Percentiles rank a stretch among this genome's conserved stretches.
Evolutionary conservation across 768 basidiomycete species (phyloP).

Genomic region (Naganishia randhawae): DNA sequence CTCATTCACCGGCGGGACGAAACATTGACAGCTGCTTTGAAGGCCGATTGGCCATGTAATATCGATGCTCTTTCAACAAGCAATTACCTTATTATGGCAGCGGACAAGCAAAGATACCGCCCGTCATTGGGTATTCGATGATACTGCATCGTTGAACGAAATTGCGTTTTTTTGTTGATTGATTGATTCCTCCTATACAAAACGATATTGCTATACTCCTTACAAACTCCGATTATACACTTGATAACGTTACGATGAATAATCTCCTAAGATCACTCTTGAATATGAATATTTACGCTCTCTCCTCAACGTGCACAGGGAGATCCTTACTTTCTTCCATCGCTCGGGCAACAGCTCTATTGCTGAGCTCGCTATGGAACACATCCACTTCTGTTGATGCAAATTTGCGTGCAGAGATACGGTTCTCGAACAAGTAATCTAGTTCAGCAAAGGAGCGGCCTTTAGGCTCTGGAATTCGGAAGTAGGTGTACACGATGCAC

Average conservation of each 20-base stretch:
- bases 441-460: conserved; percentile 28
- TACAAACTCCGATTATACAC: conserved; percentile 6
- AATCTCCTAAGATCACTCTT: conserved; percentile 2
- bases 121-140: no score
- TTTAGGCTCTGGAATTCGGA: conserved; percentile 27
- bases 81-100: no score
- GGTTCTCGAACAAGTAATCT: conserved; percentile 42
- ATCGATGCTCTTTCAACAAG: no score
- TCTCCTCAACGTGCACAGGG: conserved; percentile 25
- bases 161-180: neutral
- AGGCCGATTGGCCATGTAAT: no score
- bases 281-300: conserved; percentile 17
- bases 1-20: no score
- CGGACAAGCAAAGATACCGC: no score
- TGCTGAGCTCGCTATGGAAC: conserved; percentile 18
- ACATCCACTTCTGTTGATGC: conserved; percentile 21
- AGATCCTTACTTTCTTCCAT: conserved; percentile 28
- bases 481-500: conserved; percentile 29
- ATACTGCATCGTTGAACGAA: neutral
- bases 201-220: neutral
- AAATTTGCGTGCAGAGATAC: conserved; percentile 44
- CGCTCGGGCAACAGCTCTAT: conserved; percentile 20
- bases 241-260: neutral
- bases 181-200: neutral
- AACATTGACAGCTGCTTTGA: no score